A percentile compares a stretch with the other conserved stretches of the same genome.
These are phyloP conservation scores for Cucumis hystrix DNA, from an alignment of 306 rosid species.

Conservation along the genomic window DNA sequence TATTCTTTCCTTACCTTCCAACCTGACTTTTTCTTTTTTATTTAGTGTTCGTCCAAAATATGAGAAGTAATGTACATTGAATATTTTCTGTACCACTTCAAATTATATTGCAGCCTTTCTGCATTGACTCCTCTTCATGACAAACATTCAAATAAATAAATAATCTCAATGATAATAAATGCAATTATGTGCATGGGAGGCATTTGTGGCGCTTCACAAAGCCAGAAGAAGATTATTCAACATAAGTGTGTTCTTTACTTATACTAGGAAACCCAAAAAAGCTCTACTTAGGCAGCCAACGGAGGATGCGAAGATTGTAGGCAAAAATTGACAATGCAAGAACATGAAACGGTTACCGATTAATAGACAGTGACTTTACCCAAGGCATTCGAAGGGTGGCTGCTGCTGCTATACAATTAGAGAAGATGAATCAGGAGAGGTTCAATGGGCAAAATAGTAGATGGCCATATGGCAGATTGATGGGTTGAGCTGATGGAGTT, in stretches of 20 bases:
- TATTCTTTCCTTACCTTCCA: neutral
- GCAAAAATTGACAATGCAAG: neutral
- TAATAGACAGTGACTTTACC: neutral
- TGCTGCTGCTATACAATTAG: neutral
- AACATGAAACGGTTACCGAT: neutral
- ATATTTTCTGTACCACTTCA: neutral
- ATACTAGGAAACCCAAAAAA: neutral
- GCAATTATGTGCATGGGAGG: neutral
- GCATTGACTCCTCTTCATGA: neutral
- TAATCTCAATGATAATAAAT: neutral
- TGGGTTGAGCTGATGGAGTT: conserved; percentile 1
- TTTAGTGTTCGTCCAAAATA: neutral
- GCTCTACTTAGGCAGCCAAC: neutral
- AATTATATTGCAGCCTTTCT: neutral
- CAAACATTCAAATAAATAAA: neutral
- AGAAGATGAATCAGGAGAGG: conserved; percentile 1
- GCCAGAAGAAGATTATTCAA: neutral
- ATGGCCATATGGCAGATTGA: neutral
- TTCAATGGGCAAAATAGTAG: neutral
- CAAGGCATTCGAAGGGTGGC: neutral
- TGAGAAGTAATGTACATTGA: neutral
- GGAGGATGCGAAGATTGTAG: neutral
- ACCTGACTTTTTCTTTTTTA: neutral
- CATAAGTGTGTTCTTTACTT: neutral
- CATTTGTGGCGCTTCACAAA: neutral